Evolutionary conservation across 352 stramenopile species (phyloP).

Genomic region (Phytophthora citrophthora): DNA sequence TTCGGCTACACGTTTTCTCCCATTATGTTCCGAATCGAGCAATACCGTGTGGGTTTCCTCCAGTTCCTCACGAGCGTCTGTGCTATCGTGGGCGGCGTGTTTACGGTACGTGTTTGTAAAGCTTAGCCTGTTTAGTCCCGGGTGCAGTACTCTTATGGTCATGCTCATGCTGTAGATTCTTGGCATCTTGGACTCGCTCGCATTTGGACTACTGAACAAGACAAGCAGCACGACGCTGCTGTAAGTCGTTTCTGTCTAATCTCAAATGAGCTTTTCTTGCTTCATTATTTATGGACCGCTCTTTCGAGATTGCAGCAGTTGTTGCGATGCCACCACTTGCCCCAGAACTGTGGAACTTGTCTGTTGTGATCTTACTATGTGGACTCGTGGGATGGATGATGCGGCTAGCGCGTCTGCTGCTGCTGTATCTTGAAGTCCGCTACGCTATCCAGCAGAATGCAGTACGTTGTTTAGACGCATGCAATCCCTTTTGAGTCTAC

Average conservation of each 20-base stretch:
- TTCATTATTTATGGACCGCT: slow-evolving; percentile 22
- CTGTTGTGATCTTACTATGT: slow-evolving; percentile 49
- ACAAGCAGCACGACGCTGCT: slow-evolving; percentile 49
- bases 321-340: slow-evolving; percentile 21
- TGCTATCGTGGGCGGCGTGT: slow-evolving; percentile 93
- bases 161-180: slow-evolving; percentile 51
- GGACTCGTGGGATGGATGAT: slow-evolving; percentile 50
- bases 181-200: slow-evolving; percentile 71
- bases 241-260: slow-evolving; percentile 36
- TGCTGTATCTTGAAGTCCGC: slow-evolving; percentile 48
- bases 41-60: slow-evolving; percentile 89
- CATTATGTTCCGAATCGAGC: slow-evolving; percentile 96
- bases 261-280: slow-evolving; percentile 23
- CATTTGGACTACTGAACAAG: slow-evolving; percentile 62
- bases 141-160: slow-evolving; percentile 4
- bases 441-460: slow-evolving; percentile 46
- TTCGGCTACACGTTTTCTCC: slow-evolving; percentile 98
- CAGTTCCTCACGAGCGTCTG: slow-evolving; percentile 94
- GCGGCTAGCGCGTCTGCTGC: slow-evolving; percentile 46
- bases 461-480: slow-evolving; percentile 31
- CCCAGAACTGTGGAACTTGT: slow-evolving; percentile 71
- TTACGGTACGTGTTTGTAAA: slow-evolving; percentile 66
- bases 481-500: no score
- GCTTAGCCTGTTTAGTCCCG: not conserved
- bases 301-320: not conserved